Evolutionary conservation across 495 filamentous ascomycete genomes (phyloP), one percentile per base, ranked within the genome.

Genomic region (Aspergillus carlsbadensis): DNA sequence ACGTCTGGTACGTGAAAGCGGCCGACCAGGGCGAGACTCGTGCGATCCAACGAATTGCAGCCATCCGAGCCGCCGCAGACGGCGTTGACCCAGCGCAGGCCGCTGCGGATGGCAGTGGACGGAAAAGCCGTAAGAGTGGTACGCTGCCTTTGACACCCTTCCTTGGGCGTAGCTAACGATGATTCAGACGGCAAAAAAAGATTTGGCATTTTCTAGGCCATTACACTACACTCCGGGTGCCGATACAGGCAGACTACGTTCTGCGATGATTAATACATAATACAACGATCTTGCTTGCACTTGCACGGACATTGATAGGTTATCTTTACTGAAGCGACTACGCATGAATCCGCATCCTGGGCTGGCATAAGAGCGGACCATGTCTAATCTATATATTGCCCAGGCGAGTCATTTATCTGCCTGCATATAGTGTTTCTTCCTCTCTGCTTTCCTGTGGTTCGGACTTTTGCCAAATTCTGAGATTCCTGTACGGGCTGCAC

Each of bases 1-100:
- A 98, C 63, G 89, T 96, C 7, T 98, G 93, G 95, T 99, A 99
- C 66, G 95, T 98, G 49, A 89, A 89, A 69, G 93, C 94, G 2
- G 95, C 94, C 10, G 94, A 96, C 55, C 86, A 91, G 40, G 94
- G 93, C 40, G 93, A 98, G 60, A 87, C 91, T 62, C 83, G 91
- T 17, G 94, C 94, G 15, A 91, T 88, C 65, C 86, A 91, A 55
- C 82, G 94, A 4, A 79, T 99, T 22, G 87, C 88, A 33, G 87
- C 90, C 8, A 98, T 99, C 57, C 83, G 85, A 18, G 88, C 88
- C 1, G 94, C 95, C 13, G 88, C 90, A 13, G 87, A 87, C 36
- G 94, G 93, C 6, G 83, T 81, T 10, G 78, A 73, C 22, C 78
- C 82, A 5, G 76, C 54, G 22, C 35, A 63, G 48, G 64, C 58